phyloP scores from a whole-genome alignment of 805 yeast species.

The Dipodascus albidus region DNA sequence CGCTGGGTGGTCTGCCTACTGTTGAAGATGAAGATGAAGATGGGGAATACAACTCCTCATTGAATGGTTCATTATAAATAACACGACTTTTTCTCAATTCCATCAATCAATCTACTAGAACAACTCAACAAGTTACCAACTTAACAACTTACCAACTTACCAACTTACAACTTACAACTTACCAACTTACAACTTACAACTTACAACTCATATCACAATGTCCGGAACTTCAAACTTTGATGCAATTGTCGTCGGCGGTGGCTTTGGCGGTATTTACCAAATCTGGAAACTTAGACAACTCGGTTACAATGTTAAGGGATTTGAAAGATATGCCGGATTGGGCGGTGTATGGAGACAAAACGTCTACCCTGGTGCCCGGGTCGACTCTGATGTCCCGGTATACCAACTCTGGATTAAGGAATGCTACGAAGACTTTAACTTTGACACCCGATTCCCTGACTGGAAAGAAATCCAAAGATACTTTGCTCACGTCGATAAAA shows the following conservation, averaged over 20 bases:
- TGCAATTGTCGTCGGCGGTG: slow-evolving; percentile 14
- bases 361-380: slow-evolving; percentile 22
- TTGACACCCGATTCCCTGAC: slow-evolving; percentile 21
- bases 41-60: too few species aligned
- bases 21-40: too few species aligned
- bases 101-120: too few species aligned
- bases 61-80: too few species aligned
- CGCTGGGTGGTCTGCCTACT: too few species aligned
- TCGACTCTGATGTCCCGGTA: slow-evolving; percentile 21
- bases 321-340: slow-evolving; percentile 12
- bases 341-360: slow-evolving; percentile 22
- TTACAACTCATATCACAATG: too few species aligned
- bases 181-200: too few species aligned
- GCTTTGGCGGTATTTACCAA: slow-evolving; percentile 15
- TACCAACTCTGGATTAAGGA: slow-evolving; percentile 22
- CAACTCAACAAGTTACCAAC: too few species aligned
- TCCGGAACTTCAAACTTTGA: slow-evolving; percentile 4
- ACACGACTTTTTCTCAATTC: too few species aligned
- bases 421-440: slow-evolving; percentile 19
- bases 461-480: slow-evolving; percentile 19
- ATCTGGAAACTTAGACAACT: slow-evolving; percentile 12
- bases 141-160: too few species aligned
- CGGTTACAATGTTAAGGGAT: slow-evolving; percentile 14
- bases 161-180: too few species aligned
- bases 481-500: slow-evolving; percentile 20